A percentile compares a stretch with the other conserved stretches of the same genome.
Evolutionary conservation across 1,139 yeast genomes (phyloP).

Genomic region (Diutina pseudorugosa): DNA sequence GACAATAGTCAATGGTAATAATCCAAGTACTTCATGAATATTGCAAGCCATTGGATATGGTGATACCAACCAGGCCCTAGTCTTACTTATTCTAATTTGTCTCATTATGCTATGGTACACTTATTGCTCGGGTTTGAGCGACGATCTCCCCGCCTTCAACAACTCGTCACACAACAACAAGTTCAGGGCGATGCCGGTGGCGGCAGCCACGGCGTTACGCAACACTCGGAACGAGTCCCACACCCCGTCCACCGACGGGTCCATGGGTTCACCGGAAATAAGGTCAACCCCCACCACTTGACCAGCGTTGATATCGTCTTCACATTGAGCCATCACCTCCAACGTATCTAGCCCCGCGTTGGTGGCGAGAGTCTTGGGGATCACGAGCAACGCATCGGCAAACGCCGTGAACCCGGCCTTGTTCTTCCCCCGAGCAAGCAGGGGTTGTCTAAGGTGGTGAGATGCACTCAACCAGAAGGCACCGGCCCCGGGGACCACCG

Average conservation of each 20-base stretch:
- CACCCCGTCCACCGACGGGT: constrained; percentile 86
- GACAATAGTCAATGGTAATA: too few species aligned
- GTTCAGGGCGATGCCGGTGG: constrained; percentile 91
- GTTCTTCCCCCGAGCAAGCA: constrained; percentile 68
- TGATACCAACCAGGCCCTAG: too few species aligned
- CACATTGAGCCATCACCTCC: constrained; percentile 80
- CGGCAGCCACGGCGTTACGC: constrained; percentile 84
- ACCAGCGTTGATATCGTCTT: constrained; percentile 79
- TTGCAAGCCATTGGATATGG: too few species aligned
- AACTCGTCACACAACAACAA: constrained; percentile 89
- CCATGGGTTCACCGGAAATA: constrained; percentile 89
- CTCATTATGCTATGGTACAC: neutral
- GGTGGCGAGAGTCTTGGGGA: constrained; percentile 86
- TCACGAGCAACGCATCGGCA: constrained; percentile 78
- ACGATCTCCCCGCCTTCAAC: constrained; percentile 89
- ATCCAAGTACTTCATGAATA: too few species aligned
- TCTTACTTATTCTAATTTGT: too few species aligned
- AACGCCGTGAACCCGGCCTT: constrained; percentile 90
- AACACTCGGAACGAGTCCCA: constrained; percentile 95
- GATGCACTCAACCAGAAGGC: constrained; percentile 84
- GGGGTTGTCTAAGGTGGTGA: constrained; percentile 44
- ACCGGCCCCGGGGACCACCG: constrained; percentile 94
- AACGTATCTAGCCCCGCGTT: constrained; percentile 92
- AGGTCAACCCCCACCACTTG: constrained; percentile 85
- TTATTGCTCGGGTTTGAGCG: constrained; percentile 48